Evolutionary conservation across 2,329 filamentous ascomycete species (phyloP).

Genomic region (Pseudopyricularia javanii): DNA sequence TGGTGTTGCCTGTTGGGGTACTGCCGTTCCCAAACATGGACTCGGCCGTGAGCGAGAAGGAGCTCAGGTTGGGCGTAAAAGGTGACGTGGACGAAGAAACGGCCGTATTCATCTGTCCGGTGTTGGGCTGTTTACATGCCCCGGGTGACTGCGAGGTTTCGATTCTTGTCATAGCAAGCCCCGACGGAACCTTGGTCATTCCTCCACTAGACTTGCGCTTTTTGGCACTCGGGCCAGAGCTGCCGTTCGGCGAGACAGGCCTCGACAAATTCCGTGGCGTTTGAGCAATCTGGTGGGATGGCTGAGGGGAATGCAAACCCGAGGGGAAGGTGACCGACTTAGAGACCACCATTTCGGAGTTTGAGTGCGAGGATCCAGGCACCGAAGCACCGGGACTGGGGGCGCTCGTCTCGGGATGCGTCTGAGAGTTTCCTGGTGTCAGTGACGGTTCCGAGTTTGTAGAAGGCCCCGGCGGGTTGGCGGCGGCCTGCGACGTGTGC

Average conservation of each 20-base stretch:
- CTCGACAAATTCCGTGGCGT: slow-evolving; percentile 53
- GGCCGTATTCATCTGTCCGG: slow-evolving; percentile 11
- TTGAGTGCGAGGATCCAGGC: not conserved
- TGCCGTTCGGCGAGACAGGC: slow-evolving; percentile 57
- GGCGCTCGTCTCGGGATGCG: slow-evolving; percentile 16
- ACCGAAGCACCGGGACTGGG: slow-evolving; percentile 19
- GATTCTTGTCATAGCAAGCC: slow-evolving; percentile 70
- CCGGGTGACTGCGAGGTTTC: slow-evolving; percentile 41
- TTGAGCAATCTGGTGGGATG: slow-evolving; percentile 8
- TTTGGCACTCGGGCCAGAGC: slow-evolving; percentile 57
- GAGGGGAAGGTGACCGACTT: slow-evolving; percentile 21
- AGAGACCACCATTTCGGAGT: not conserved
- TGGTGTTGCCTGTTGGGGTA: slow-evolving; percentile 15
- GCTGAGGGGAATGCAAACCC: not conserved
- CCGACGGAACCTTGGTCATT: slow-evolving; percentile 52
- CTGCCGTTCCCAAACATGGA: slow-evolving; percentile 29
- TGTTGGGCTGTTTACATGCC: slow-evolving; percentile 17
- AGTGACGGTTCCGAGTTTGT: slow-evolving; percentile 1
- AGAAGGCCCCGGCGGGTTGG: slow-evolving; percentile 2
- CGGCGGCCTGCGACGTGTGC: slow-evolving; percentile 32
- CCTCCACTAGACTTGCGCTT: slow-evolving; percentile 69
- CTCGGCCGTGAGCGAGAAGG: slow-evolving; percentile 27
- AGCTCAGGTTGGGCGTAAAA: slow-evolving; percentile 33
- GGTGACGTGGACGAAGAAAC: slow-evolving; percentile 35
- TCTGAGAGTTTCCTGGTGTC: not conserved